Conservation (phyloP, 305 asterid species). For the Ajuga reptans region DNA sequence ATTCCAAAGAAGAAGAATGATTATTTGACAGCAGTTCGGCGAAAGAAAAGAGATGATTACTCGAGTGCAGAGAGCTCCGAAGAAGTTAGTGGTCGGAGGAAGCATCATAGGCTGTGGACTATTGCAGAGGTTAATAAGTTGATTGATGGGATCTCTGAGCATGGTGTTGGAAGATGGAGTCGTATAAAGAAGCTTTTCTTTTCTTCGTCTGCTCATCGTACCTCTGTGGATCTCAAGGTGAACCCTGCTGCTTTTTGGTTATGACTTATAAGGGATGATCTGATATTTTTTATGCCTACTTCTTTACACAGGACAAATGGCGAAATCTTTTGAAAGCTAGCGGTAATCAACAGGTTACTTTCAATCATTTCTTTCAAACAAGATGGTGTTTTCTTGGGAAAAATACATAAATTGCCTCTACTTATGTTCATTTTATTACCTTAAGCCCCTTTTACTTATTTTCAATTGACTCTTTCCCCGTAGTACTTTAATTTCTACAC, state of each 20-base stretch:
- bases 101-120: constrained; percentile 77
- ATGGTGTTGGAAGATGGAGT: constrained; percentile 90
- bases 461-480: too few relatives aligned
- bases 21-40: background rate
- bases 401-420: background rate
- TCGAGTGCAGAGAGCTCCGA: constrained; percentile 31
- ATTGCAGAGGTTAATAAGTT: constrained; percentile 62
- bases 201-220: constrained; percentile 70
- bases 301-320: constrained; percentile 72
- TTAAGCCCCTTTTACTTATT: too few relatives aligned
- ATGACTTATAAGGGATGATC: background rate
- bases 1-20: constrained; percentile 24
- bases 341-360: constrained; percentile 43
- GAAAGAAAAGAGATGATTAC: constrained; percentile 22
- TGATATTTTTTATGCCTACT: constrained; percentile 15
- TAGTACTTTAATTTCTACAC: background rate
- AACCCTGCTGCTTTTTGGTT: constrained; percentile 3
- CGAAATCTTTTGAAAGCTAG: constrained; percentile 84
- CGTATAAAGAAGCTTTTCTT: constrained; percentile 66
- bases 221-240: constrained; percentile 89
- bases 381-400: background rate
- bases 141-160: constrained; percentile 73
- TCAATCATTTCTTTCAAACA: background rate
- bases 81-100: constrained; percentile 51
- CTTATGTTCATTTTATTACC: too few relatives aligned